Evolutionary conservation across 129 eudicot species (phyloP).

Genomic region (Flaveria ramosissima): DNA sequence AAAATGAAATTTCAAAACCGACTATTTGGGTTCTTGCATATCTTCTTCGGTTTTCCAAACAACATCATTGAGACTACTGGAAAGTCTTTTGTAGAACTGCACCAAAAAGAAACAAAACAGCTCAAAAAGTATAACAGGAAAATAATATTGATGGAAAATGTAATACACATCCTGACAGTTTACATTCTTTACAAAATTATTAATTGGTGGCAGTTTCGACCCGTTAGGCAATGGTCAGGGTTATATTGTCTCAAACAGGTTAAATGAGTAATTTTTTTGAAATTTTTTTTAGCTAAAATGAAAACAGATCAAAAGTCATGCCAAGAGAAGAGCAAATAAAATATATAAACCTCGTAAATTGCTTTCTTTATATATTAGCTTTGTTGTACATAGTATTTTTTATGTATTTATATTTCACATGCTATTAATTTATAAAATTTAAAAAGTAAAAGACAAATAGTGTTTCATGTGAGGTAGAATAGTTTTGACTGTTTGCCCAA

Average conservation of each 20-base stretch:
- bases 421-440: background rate
- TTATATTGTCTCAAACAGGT: background rate
- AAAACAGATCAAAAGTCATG: background rate
- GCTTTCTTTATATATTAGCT: background rate
- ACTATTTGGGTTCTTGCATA: slow-evolving; percentile 52
- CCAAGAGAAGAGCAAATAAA: background rate
- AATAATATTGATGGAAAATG: background rate
- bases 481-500: background rate
- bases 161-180: background rate
- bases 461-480: background rate
- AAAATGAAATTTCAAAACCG: slow-evolving; percentile 8
- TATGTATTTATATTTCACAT: background rate
- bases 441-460: background rate
- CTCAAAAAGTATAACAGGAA: slow-evolving; percentile 2
- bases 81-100: slow-evolving; percentile 85
- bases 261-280: background rate
- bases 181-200: background rate
- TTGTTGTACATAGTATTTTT: too few species aligned
- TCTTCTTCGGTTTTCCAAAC: slow-evolving; percentile 99
- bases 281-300: background rate
- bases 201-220: background rate
- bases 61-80: slow-evolving; percentile 74
- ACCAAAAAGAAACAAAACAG: slow-evolving; percentile 7
- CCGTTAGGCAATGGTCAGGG: slow-evolving; percentile 11
- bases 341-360: background rate